phyloP scores from a whole-genome alignment of 2,329 filamentous ascomycete genomes.

The Stachybotrys chartarum region DNA sequence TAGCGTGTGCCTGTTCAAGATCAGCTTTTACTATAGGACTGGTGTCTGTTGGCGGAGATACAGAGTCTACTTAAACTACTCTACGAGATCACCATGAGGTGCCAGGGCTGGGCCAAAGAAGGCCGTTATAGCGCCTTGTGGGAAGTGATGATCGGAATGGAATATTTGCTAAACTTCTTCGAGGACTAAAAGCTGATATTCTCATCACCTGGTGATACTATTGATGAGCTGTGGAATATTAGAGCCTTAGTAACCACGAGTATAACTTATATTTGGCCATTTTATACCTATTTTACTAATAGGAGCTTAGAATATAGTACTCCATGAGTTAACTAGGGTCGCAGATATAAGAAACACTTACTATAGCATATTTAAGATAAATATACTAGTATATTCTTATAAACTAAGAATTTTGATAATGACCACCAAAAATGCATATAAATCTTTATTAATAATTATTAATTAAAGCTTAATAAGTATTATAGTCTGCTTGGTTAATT shows the following conservation, averaged over 20 bases:
- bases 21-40: slow-evolving; percentile 1
- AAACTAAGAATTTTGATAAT: background rate
- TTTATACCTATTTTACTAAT: background rate
- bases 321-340: background rate
- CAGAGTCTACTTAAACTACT: slow-evolving; percentile 1
- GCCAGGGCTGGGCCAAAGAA: slow-evolving; percentile 1
- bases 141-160: slow-evolving; percentile 1
- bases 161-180: slow-evolving; percentile 1
- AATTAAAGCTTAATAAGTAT: background rate
- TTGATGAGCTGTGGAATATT: background rate
- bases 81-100: slow-evolving; percentile 1
- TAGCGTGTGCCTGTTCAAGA: slow-evolving; percentile 1
- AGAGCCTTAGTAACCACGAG: background rate
- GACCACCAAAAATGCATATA: background rate
- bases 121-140: background rate
- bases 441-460: slow-evolving; percentile 1
- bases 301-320: background rate
- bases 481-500: background rate
- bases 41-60: slow-evolving; percentile 1
- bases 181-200: slow-evolving; percentile 1
- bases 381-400: background rate
- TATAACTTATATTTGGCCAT: background rate
- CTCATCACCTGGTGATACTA: background rate
- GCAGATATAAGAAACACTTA: background rate
- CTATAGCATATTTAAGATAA: background rate